Evolutionary conservation across 345 rosid species (phyloP).

Genomic region (Conringia planisiliqua): DNA sequence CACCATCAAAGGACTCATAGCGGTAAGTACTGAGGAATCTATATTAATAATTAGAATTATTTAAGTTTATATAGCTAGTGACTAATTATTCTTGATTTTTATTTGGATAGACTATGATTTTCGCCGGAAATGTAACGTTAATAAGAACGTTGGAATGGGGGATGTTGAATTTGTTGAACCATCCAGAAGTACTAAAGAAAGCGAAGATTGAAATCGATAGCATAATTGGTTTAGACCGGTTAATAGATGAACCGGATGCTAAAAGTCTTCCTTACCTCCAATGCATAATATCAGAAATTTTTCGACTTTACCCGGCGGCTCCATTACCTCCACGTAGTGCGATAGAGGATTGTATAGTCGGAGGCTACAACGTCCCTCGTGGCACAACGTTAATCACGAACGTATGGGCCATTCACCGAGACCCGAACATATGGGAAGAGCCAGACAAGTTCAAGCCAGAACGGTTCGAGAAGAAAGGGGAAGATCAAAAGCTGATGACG

Average conservation of each 20-base stretch:
- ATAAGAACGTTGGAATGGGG: background rate
- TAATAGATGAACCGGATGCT: too few relatives aligned
- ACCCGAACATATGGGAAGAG: conserved; percentile 23
- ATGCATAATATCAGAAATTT: too few relatives aligned
- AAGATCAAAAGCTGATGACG: conserved; percentile 18
- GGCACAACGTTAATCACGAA: conserved; percentile 30
- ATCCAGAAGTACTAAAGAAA: background rate
- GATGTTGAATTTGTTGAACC: background rate
- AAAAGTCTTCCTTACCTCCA: too few relatives aligned
- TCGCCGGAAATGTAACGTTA: conserved; percentile 3
- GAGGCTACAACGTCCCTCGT: conserved; percentile 49
- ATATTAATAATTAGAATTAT: background rate
- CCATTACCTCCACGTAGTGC: conserved; percentile 59
- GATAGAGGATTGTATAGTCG: conserved; percentile 39
- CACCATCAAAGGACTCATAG: conserved; percentile 44
- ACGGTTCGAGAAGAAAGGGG: conserved; percentile 30
- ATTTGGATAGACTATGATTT: conserved; percentile 4
- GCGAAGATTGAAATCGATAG: background rate
- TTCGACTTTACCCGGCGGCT: conserved; percentile 31
- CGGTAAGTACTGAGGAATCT: background rate
- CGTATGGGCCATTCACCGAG: conserved; percentile 65
- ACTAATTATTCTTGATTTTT: background rate
- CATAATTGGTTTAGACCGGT: too few relatives aligned
- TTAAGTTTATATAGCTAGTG: background rate
- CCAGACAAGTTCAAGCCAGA: conserved; percentile 27